Conservation (phyloP, 352 stramenopile genomes). For the Elongisporangium anandrum region DNA sequence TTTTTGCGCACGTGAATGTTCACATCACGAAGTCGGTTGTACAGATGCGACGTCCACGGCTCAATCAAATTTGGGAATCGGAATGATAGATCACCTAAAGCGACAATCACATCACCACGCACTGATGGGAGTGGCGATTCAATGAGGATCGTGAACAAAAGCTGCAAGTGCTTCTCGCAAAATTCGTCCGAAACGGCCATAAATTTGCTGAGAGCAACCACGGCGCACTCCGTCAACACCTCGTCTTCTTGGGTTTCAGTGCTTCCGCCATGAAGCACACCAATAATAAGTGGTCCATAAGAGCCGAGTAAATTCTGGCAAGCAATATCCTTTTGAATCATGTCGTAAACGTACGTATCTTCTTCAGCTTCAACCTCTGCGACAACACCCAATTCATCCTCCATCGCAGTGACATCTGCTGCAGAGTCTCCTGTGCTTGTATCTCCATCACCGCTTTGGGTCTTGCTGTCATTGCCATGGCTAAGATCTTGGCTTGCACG, state of each 20-base stretch:
- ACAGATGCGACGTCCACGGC: constrained; percentile 96
- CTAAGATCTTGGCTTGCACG: constrained; percentile 79
- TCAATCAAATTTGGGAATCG: constrained; percentile 98
- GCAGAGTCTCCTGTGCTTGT: constrained; percentile 22
- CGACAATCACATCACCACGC: constrained; percentile 95
- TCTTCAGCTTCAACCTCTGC: constrained; percentile 87
- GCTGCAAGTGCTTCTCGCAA: constrained; percentile 93
- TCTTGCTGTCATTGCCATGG: constrained; percentile 27
- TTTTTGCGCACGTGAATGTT: constrained; percentile 92
- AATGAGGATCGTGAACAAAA: constrained; percentile 93
- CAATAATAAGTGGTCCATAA: constrained; percentile 90
- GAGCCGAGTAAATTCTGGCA: constrained; percentile 88
- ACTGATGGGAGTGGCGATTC: constrained; percentile 66
- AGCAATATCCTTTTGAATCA: constrained; percentile 92
- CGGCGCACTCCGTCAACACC: constrained; percentile 89
- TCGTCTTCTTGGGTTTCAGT: constrained; percentile 62
- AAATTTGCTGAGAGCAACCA: constrained; percentile 97
- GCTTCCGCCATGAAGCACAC: constrained; percentile 62
- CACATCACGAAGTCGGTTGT: constrained; percentile 91
- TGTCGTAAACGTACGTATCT: constrained; percentile 91
- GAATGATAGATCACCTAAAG: constrained; percentile 96
- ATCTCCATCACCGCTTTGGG: constrained; percentile 9
- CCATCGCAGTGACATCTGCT: constrained; percentile 84
- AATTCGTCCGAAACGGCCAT: constrained; percentile 96
- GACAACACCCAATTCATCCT: constrained; percentile 91